Percentiles rank a stretch among this genome's conserved stretches.
Evolutionary conservation across 768 basidiomycete species (phyloP).

Genomic region (Baorangia bicolor): DNA sequence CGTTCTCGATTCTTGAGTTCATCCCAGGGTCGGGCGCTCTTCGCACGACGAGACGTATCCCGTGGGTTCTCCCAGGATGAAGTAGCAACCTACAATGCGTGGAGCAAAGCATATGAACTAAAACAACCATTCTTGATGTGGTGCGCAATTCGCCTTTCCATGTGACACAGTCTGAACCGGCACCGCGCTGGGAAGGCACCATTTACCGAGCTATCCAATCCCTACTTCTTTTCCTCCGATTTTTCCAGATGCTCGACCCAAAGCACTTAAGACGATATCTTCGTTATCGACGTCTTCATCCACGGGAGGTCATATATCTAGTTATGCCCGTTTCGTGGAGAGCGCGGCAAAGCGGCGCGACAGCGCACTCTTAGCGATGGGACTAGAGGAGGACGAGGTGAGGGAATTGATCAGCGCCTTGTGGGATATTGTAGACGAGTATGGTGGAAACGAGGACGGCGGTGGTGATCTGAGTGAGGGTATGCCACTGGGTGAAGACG

Average conservation of each 20-base stretch:
- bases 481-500: constrained; percentile 26
- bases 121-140: constrained; percentile 35
- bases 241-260: constrained; percentile 28
- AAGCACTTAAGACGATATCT: constrained; percentile 36
- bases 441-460: constrained; percentile 28
- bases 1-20: background rate
- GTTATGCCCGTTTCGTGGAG: constrained; percentile 54
- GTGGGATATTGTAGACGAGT: constrained; percentile 57
- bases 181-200: constrained; percentile 37
- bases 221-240: constrained; percentile 59
- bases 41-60: constrained; percentile 52
- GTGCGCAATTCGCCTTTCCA: constrained; percentile 30
- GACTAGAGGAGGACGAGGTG: constrained; percentile 56
- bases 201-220: constrained; percentile 53
- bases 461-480: constrained; percentile 21
- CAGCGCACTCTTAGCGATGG: constrained; percentile 34
- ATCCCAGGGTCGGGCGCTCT: constrained; percentile 26
- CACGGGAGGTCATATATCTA: constrained; percentile 42
- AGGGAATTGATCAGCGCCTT: constrained; percentile 54
- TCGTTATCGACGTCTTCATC: constrained; percentile 44
- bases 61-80: constrained; percentile 52
- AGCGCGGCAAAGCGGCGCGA: constrained; percentile 40
- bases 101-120: constrained; percentile 34
- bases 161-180: constrained; percentile 2
- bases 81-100: constrained; percentile 38